phyloP scores from a whole-genome alignment of 805 yeast genomes.

The Schwanniomyces vanrijiae region DNA sequence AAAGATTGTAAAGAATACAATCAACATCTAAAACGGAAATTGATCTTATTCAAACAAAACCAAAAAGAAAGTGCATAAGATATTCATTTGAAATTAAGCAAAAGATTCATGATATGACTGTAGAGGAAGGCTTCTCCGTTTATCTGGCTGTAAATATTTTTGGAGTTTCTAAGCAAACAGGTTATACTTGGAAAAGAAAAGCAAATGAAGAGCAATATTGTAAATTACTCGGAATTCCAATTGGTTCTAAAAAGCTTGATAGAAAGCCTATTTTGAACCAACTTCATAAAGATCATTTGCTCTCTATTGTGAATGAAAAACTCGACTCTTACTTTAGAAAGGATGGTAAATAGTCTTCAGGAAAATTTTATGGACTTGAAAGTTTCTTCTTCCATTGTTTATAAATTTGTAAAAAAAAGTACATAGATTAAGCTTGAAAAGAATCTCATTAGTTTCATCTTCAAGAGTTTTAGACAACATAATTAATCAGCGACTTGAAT shows the following conservation, averaged over 20 bases:
- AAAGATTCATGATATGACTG: not conserved
- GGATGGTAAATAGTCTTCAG: too few species aligned
- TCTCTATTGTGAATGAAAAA: too few species aligned
- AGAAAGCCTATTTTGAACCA: too few species aligned
- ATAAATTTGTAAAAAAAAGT: too few species aligned
- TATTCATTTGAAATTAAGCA: not conserved
- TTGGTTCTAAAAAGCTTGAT: too few species aligned
- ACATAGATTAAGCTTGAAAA: not conserved
- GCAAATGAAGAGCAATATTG: not conserved
- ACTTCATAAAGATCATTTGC: too few species aligned
- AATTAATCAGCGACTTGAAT: not conserved
- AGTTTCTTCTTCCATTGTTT: too few species aligned
- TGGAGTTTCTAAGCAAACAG: not conserved
- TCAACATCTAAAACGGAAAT: not conserved
- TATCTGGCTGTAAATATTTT: not conserved
- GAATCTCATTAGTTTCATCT: not conserved
- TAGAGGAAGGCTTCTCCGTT: not conserved
- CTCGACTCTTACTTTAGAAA: too few species aligned
- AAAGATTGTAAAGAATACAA: not conserved
- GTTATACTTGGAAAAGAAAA: not conserved
- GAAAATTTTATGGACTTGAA: too few species aligned
- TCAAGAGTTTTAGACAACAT: not conserved
- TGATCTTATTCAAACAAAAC: not conserved
- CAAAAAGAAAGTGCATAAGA: not conserved
- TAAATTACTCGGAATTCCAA: too few species aligned